Conservation (phyloP, 2,329 filamentous ascomycete species). For the Colletotrichum ledebouriae region DNA sequence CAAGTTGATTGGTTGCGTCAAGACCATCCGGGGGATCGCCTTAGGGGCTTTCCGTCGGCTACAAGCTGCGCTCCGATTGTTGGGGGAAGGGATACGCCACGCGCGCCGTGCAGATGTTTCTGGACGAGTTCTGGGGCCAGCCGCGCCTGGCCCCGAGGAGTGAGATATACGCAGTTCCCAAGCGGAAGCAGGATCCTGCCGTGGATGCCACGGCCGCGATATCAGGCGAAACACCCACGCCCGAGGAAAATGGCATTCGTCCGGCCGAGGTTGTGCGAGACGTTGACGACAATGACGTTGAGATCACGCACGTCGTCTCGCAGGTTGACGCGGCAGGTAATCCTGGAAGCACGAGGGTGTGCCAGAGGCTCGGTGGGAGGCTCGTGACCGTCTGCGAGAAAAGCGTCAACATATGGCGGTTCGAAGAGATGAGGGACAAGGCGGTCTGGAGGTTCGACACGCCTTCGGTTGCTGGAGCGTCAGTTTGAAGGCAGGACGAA, state of each 20-base stretch:
- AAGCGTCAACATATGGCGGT: constrained; percentile 32
- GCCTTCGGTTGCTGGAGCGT: background rate
- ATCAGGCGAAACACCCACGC: too few species aligned
- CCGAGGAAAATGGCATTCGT: accelerated
- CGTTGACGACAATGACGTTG: background rate
- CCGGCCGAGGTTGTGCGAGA: background rate
- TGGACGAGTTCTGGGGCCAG: constrained; percentile 24
- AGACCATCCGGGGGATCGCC: background rate
- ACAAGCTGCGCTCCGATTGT: constrained; percentile 26
- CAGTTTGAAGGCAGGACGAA: too few species aligned
- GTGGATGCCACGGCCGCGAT: too few species aligned
- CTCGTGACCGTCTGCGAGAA: constrained; percentile 1
- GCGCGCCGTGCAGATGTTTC: constrained; percentile 7
- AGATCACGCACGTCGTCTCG: constrained; percentile 25
- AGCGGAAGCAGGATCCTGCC: background rate
- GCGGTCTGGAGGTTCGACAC: constrained; percentile 23
- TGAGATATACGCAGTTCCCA: background rate
- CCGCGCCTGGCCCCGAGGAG: background rate
- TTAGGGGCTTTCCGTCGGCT: constrained; percentile 11
- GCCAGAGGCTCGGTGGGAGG: constrained; percentile 16
- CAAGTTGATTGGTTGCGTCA: constrained; percentile 26
- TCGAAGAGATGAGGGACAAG: constrained; percentile 25
- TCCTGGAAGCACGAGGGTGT: constrained; percentile 15
- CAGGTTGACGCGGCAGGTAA: constrained; percentile 25
- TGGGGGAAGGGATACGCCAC: constrained; percentile 29